A percentile compares a stretch with the other conserved stretches of the same genome.
These are phyloP conservation scores for Monosporascus sp. DNA, from an alignment of 2,329 filamentous ascomycete species.

Conservation along the genomic window DNA sequence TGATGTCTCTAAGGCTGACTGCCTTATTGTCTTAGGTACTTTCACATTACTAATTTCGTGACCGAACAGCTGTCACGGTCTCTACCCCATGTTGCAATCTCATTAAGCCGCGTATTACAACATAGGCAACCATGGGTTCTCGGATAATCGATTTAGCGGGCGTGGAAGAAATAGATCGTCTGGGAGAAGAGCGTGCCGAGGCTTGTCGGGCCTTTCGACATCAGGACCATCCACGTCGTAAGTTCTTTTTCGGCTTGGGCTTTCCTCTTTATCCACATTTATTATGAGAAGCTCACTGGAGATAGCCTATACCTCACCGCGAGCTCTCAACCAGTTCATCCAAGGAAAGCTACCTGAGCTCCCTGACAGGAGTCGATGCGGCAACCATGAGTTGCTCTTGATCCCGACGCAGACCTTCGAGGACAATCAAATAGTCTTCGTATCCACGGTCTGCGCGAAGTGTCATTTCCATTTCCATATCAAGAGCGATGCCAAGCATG, in stretches of 20 bases:
- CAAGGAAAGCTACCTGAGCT: conserved; percentile 15
- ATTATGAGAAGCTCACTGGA: not conserved
- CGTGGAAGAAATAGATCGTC: not conserved
- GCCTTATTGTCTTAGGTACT: no score
- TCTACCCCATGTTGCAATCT: not conserved
- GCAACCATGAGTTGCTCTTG: conserved; percentile 21
- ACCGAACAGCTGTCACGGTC: not conserved
- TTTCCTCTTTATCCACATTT: not conserved
- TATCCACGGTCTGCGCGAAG: conserved; percentile 21
- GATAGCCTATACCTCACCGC: conserved; percentile 24
- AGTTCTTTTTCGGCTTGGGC: not conserved
- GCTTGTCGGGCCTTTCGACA: not conserved
- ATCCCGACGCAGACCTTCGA: conserved; percentile 13
- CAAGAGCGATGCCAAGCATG: conserved; percentile 9
- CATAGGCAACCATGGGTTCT: not conserved
- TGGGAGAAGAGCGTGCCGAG: not conserved
- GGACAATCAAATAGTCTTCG: conserved; percentile 7
- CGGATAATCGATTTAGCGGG: not conserved
- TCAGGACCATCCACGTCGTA: conserved; percentile 2
- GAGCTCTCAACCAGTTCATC: conserved; percentile 20
- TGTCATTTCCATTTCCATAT: conserved; percentile 26
- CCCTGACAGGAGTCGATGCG: conserved; percentile 6
- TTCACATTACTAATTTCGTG: no score
- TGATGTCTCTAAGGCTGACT: no score
- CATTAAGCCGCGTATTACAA: not conserved